phyloP scores from a whole-genome alignment of 768 basidiomycete genomes.

The Naematelia encephala region DNA sequence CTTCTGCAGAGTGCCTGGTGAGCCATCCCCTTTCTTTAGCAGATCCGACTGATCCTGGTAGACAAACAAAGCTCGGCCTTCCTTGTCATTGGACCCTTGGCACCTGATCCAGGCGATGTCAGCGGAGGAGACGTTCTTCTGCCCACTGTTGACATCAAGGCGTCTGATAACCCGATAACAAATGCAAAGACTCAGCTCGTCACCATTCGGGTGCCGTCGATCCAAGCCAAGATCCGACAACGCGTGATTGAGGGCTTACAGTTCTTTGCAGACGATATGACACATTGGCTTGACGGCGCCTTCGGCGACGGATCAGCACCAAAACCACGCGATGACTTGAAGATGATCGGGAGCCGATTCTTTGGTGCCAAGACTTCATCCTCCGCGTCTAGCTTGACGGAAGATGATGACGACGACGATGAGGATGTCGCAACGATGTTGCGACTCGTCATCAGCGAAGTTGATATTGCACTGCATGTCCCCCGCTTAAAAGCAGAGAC shows the following conservation, averaged over 20 bases:
- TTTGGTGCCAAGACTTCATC: constrained; percentile 42
- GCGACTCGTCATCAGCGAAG: constrained; percentile 42
- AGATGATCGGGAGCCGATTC: constrained; percentile 75
- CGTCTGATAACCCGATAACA: constrained; percentile 5
- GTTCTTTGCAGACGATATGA: constrained; percentile 79
- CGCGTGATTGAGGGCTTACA: constrained; percentile 70
- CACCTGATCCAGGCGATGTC: constrained; percentile 28
- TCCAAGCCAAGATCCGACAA: constrained; percentile 57
- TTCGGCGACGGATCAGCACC: constrained; percentile 37
- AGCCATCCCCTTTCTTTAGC: constrained; percentile 2
- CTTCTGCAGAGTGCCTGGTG: constrained; percentile 40
- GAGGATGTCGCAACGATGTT: constrained; percentile 17
- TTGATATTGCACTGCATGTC: constrained; percentile 56
- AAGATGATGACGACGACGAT: constrained; percentile 28
- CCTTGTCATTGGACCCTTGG: constrained; percentile 43
- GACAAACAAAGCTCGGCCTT: constrained; percentile 39
- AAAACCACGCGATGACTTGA: constrained; percentile 56
- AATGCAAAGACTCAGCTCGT: constrained; percentile 13
- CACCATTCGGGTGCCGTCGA: constrained; percentile 59
- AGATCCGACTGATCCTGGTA: constrained; percentile 6
- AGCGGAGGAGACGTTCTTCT: constrained; percentile 23
- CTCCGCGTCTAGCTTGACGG: constrained; percentile 32
- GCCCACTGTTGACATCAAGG: constrained; percentile 22
- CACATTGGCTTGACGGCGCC: constrained; percentile 64
- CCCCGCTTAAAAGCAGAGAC: constrained; percentile 52